Percentiles rank a stretch among this genome's conserved stretches.
Evolutionary conservation across 2,329 filamentous ascomycete genomes (phyloP).

Genomic region (Cladosporium sp.): DNA sequence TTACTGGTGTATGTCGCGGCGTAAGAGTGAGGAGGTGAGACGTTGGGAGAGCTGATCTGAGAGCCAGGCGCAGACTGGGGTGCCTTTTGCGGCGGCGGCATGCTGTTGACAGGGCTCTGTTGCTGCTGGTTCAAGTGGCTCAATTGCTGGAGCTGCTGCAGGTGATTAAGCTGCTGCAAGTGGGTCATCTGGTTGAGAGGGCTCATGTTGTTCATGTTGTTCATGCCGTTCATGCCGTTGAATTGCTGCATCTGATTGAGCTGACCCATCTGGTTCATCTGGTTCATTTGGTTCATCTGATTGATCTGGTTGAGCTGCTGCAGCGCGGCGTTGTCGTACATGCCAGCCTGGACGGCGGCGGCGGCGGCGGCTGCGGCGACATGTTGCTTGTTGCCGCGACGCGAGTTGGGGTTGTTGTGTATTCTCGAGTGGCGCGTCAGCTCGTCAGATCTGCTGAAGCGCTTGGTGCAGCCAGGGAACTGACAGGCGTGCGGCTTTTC

Average conservation of each 20-base stretch:
- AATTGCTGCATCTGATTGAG: conserved; percentile 21
- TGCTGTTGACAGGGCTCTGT: conserved; percentile 51
- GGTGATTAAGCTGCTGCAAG: conserved; percentile 12
- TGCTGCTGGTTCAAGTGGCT: conserved; percentile 10
- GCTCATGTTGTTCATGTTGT: conserved; percentile 20
- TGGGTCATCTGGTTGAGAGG: conserved; percentile 17
- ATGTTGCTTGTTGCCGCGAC: conserved; percentile 81
- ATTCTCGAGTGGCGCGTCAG: conserved; percentile 95
- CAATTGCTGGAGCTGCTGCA: conserved; percentile 13
- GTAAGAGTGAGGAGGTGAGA: conserved; percentile 90
- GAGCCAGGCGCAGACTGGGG: conserved; percentile 86
- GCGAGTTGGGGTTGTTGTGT: conserved; percentile 97
- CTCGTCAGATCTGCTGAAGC: conserved; percentile 94
- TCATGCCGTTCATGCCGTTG: conserved; percentile 24
- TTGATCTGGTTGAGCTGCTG: conserved; percentile 58
- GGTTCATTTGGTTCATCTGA: conserved; percentile 70
- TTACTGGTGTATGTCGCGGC: conserved; percentile 53
- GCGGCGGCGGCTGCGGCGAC: conserved; percentile 55
- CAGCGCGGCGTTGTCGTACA: conserved; percentile 46
- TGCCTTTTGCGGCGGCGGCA: conserved; percentile 72
- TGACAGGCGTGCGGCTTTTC: conserved; percentile 97
- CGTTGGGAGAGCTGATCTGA: conserved; percentile 84
- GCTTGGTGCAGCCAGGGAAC: conserved; percentile 92
- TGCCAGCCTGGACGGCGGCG: conserved; percentile 46
- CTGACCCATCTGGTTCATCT: conserved; percentile 63